Evolutionary conservation across 1,284 basidiomycete genomes (phyloP).

Genomic region (Cronartium quercuum): DNA sequence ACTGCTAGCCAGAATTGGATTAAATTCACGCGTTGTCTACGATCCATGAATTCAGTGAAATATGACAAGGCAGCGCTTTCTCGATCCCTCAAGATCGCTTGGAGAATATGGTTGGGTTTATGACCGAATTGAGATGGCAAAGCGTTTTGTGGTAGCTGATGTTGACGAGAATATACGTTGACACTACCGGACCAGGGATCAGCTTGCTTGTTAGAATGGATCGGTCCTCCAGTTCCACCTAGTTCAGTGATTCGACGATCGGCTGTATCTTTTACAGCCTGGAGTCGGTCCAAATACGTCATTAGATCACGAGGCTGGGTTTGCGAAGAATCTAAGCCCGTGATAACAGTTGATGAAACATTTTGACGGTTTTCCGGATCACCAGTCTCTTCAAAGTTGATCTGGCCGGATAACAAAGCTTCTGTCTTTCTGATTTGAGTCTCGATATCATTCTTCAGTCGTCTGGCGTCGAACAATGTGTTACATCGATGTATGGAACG

Average conservation of each 20-base stretch:
- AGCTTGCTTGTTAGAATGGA: slow-evolving; percentile 52
- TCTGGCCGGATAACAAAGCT: slow-evolving; percentile 54
- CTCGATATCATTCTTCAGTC: slow-evolving; percentile 82
- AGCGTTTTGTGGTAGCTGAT: slow-evolving; percentile 36
- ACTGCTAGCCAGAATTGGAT: slow-evolving; percentile 97
- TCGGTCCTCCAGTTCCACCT: slow-evolving; percentile 60
- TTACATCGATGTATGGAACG: slow-evolving; percentile 72
- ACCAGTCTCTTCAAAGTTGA: slow-evolving; percentile 40
- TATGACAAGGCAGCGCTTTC: slow-evolving; percentile 62
- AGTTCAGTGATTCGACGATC: slow-evolving; percentile 76
- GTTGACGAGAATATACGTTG: slow-evolving; percentile 42
- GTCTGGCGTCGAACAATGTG: slow-evolving; percentile 74
- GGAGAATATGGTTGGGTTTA: slow-evolving; percentile 17
- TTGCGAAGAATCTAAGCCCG: slow-evolving; percentile 75
- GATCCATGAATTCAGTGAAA: slow-evolving; percentile 97
- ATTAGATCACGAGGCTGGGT: slow-evolving; percentile 73
- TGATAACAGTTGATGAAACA: slow-evolving; percentile 52
- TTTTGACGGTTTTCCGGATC: slow-evolving; percentile 24
- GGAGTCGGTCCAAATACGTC: slow-evolving; percentile 78
- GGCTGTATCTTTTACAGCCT: slow-evolving; percentile 74
- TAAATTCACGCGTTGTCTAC: slow-evolving; percentile 70
- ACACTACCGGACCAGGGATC: neutral
- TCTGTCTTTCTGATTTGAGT: slow-evolving; percentile 76
- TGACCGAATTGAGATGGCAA: slow-evolving; percentile 23
- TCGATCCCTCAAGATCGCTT: slow-evolving; percentile 35